Conservation (phyloP, 2,329 filamentous ascomycete species). For the Apiospora phragmitis region DNA sequence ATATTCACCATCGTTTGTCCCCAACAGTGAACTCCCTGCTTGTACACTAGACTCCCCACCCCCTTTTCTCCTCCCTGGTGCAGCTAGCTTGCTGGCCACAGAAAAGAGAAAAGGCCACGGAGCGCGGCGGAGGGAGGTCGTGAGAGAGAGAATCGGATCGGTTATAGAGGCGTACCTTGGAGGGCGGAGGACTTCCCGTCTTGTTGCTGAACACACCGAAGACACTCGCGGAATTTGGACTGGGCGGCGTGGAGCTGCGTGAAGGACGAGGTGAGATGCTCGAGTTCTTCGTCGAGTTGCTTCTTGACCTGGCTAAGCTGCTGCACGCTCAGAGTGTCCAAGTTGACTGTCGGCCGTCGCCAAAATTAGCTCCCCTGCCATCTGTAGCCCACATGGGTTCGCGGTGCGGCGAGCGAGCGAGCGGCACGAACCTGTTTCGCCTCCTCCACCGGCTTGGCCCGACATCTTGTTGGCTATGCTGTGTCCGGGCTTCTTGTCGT, state of each 20-base stretch:
- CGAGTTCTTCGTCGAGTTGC: slow-evolving; percentile 93
- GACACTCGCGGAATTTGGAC: slow-evolving; percentile 87
- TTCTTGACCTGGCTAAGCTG: slow-evolving; percentile 93
- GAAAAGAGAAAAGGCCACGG: background rate
- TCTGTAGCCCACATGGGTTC: background rate
- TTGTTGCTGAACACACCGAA: slow-evolving; percentile 65
- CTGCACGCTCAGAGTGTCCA: slow-evolving; percentile 76
- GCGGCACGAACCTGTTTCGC: background rate
- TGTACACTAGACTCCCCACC: too few species aligned
- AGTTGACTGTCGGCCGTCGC: slow-evolving; percentile 45
- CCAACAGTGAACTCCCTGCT: background rate
- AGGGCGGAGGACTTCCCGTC: slow-evolving; percentile 47
- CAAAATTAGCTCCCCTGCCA: background rate
- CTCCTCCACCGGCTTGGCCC: slow-evolving; percentile 9
- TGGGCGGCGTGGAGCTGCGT: slow-evolving; percentile 87
- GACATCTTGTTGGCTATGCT: slow-evolving; percentile 1
- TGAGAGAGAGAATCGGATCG: background rate
- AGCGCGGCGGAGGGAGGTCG: background rate
- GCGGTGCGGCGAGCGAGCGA: background rate
- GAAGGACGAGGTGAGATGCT: slow-evolving; percentile 90
- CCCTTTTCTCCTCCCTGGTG: background rate
- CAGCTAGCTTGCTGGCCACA: background rate
- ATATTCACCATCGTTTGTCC: background rate
- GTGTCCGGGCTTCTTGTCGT: background rate
- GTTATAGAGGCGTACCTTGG: slow-evolving; percentile 24